Percentiles rank a stretch among this genome's conserved stretches.
phyloP scores from a whole-genome alignment of 306 rosid species.

The Rosa multiflora region DNA sequence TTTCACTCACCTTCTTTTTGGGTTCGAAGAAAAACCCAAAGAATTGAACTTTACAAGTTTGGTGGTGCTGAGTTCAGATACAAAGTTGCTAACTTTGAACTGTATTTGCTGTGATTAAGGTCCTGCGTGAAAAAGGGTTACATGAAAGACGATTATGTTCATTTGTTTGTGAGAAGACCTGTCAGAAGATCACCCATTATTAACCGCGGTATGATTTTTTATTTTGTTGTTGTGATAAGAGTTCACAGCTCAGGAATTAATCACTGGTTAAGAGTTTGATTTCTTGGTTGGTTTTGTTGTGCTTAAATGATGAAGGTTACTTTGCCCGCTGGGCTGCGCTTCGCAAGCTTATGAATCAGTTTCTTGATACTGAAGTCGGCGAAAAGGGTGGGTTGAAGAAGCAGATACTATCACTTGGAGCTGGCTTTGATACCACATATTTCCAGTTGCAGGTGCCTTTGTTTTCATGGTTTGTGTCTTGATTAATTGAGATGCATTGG shows the following conservation, averaged over 20 bases:
- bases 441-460: conserved; percentile 88
- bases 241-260: neutral
- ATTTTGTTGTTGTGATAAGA: neutral
- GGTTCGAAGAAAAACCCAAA: neutral
- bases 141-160: conserved; percentile 89
- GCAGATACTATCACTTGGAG: conserved; percentile 75
- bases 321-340: conserved; percentile 91
- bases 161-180: conserved; percentile 81
- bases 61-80: neutral
- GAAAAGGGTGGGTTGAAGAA: conserved; percentile 33
- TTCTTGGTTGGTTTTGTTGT: neutral
- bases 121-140: conserved; percentile 94
- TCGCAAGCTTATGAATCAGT: conserved; percentile 70
- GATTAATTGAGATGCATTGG: neutral
- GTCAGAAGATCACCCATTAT: conserved; percentile 93
- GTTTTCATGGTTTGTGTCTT: conserved; percentile 19
- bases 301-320: conserved; percentile 53
- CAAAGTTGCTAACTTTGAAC: conserved; percentile 21
- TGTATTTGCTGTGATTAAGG: conserved; percentile 39
- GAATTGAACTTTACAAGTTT: neutral
- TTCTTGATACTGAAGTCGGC: conserved; percentile 59
- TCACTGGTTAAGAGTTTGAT: neutral
- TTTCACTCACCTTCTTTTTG: neutral
- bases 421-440: conserved; percentile 87
- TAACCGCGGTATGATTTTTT: conserved; percentile 65